Conservation (phyloP, 306 rosid genomes). For the Cucumis hystrix region DNA sequence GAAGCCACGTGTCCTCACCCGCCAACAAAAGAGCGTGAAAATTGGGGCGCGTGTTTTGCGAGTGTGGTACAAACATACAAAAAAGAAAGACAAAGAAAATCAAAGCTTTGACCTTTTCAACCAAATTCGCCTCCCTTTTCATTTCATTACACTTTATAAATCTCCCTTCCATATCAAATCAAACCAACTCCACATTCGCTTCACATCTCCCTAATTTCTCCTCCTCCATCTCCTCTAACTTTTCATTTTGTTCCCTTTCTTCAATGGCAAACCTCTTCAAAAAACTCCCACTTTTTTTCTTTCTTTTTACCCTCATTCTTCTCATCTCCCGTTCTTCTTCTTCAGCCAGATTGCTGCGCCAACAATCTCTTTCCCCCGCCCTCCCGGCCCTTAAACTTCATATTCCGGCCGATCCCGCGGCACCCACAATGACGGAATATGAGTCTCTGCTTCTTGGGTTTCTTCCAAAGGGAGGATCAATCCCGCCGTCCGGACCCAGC, state of each 20-base stretch:
- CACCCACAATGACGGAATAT: slow-evolving; percentile 9
- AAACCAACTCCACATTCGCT: background rate
- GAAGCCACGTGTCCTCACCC: background rate
- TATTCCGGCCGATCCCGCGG: background rate
- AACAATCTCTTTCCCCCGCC: background rate
- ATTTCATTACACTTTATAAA: background rate
- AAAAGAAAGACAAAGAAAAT: background rate
- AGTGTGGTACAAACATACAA: background rate
- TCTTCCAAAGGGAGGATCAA: slow-evolving; percentile 47
- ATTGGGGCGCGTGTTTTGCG: background rate
- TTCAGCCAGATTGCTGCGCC: background rate
- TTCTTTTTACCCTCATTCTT: background rate
- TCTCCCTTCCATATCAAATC: background rate
- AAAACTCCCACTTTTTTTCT: background rate
- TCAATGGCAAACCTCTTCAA: background rate
- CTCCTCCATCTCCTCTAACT: background rate
- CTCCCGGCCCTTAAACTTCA: background rate
- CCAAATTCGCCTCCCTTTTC: background rate
- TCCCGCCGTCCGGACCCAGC: slow-evolving; percentile 63
- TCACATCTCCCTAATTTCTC: background rate
- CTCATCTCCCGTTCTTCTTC: background rate
- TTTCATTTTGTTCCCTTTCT: background rate
- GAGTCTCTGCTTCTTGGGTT: slow-evolving; percentile 29
- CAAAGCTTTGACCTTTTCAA: background rate
- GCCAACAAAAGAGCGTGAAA: background rate